Evolutionary conservation across 1,284 basidiomycete genomes (phyloP).

Genomic region (Rugiboletus extremiorientalis): DNA sequence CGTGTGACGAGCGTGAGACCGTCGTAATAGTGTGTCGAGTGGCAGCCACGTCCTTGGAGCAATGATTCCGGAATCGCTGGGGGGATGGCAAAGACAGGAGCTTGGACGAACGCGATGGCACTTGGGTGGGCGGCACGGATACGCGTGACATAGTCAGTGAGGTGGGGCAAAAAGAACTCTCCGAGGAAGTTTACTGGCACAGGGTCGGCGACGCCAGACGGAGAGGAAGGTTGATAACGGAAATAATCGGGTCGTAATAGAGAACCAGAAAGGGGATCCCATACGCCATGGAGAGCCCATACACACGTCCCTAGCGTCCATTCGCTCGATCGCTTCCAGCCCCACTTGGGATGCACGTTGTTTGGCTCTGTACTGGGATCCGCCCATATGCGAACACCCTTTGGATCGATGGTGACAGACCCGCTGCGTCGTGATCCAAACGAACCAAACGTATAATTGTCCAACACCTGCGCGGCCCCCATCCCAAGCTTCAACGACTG

Average conservation of each 20-base stretch:
- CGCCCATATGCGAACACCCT: constrained; percentile 75
- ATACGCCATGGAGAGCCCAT: constrained; percentile 94
- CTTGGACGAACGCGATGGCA: constrained; percentile 89
- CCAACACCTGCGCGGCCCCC: constrained; percentile 83
- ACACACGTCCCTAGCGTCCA: constrained; percentile 88
- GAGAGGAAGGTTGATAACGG: constrained; percentile 37
- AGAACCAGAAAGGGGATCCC: constrained; percentile 74
- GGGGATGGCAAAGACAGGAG: constrained; percentile 88
- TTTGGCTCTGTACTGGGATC: constrained; percentile 45
- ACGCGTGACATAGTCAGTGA: constrained; percentile 59
- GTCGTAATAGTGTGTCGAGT: constrained; percentile 93
- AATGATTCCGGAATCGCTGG: constrained; percentile 59
- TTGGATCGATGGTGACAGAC: constrained; percentile 79
- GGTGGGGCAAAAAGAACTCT: constrained; percentile 87
- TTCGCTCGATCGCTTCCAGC: constrained; percentile 38
- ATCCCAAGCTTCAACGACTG: constrained; percentile 87
- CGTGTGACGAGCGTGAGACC: constrained; percentile 83
- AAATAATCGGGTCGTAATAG: constrained; percentile 85
- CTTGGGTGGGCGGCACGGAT: constrained; percentile 79
- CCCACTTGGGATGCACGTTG: constrained; percentile 48
- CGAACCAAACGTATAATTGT: constrained; percentile 79
- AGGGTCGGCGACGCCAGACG: constrained; percentile 4
- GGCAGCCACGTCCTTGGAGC: constrained; percentile 72
- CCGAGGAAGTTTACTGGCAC: constrained; percentile 64
- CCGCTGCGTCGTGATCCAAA: constrained; percentile 82